Percentiles rank a stretch among this genome's conserved stretches.
Evolutionary conservation across 1,284 basidiomycete species (phyloP).

Genomic region (Puccinia triticina): DNA sequence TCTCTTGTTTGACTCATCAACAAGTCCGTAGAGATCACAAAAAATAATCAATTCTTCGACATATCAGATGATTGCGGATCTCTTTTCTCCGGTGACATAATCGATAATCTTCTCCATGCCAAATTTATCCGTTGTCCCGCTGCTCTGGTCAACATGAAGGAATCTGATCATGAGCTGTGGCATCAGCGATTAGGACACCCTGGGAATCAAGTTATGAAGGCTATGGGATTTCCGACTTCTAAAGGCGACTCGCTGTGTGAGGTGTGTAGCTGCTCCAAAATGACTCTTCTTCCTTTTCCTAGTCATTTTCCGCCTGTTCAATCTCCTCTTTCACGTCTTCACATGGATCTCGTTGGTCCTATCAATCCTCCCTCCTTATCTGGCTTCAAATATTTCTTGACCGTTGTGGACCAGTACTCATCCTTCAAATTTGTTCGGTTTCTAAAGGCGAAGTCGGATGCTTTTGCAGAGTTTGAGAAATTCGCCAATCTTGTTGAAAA

Average conservation of each 20-base stretch:
- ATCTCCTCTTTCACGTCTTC: background rate
- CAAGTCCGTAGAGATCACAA: background rate
- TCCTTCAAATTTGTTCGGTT: too few species aligned
- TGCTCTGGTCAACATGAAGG: background rate
- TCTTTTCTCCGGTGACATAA: background rate
- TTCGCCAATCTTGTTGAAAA: background rate
- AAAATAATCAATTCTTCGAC: background rate
- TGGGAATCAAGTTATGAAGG: background rate
- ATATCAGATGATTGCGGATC: background rate
- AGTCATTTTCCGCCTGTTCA: background rate
- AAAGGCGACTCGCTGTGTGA: background rate
- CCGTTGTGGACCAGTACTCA: background rate
- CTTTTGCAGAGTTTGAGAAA: background rate
- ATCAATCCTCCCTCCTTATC: background rate
- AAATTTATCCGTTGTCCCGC: background rate
- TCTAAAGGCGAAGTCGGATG: slow-evolving; percentile 1
- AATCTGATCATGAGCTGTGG: background rate
- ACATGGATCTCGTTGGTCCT: background rate
- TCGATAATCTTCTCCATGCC: background rate
- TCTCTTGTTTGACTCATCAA: background rate
- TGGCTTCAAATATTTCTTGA: slow-evolving; percentile 13
- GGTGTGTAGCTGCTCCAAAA: background rate
- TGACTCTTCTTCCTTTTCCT: background rate
- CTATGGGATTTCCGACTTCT: background rate
- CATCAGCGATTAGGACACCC: background rate